A percentile compares a stretch with the other conserved stretches of the same genome.
Conservation (phyloP, 768 basidiomycete species). For the Boletus coccyginus region DNA sequence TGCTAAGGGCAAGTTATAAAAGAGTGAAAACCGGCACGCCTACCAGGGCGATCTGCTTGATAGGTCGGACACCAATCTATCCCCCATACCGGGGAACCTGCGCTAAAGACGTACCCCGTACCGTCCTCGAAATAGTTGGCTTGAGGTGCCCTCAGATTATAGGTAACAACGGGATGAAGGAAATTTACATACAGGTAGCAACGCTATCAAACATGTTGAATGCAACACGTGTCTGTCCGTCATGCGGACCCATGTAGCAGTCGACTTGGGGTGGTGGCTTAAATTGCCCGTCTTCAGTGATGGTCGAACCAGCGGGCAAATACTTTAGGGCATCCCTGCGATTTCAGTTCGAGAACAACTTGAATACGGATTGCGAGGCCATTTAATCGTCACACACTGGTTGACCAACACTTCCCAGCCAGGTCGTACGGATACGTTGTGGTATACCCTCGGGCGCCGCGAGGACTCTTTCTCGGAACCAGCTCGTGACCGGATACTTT, state of each 20-base stretch:
- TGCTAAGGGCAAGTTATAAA: neutral
- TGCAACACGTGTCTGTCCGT: constrained; percentile 45
- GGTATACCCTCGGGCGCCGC: constrained; percentile 60
- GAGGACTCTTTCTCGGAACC: constrained; percentile 42
- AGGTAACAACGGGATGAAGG: neutral
- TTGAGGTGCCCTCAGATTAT: constrained; percentile 29
- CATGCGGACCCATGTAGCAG: constrained; percentile 68
- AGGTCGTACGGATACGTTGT: constrained; percentile 38
- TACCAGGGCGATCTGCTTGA: constrained; percentile 52
- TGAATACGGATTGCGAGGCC: constrained; percentile 4
- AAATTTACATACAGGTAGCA: constrained; percentile 58
- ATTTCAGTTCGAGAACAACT: neutral
- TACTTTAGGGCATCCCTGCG: constrained; percentile 55
- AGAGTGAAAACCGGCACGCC: constrained; percentile 4
- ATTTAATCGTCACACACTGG: constrained; percentile 43
- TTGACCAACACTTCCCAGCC: constrained; percentile 46
- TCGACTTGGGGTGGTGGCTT: constrained; percentile 51
- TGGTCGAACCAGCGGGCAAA: constrained; percentile 51
- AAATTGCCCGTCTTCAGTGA: constrained; percentile 50
- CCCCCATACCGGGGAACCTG: constrained; percentile 88
- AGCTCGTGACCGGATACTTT: constrained; percentile 37
- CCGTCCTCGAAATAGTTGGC: constrained; percentile 60
- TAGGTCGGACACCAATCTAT: constrained; percentile 92
- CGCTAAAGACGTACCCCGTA: constrained; percentile 71
- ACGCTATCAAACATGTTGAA: constrained; percentile 56